Evolutionary conservation across 129 eudicot species (phyloP), one percentile per base, ranked within the genome.

Genomic region (Centrapalus pauciflorus): DNA sequence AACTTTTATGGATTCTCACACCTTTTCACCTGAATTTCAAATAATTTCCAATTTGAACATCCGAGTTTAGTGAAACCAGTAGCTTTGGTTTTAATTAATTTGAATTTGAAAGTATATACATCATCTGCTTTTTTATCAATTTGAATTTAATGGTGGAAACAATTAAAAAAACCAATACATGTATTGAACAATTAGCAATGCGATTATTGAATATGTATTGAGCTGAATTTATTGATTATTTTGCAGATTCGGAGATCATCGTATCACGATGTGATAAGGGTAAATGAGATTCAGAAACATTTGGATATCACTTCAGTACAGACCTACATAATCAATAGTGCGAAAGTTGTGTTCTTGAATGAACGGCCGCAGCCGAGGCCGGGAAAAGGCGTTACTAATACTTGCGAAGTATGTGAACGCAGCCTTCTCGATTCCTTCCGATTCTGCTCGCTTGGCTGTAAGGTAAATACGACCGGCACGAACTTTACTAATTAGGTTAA

Each of bases 361-460:
- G 95, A 92, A 54, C 69, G 98, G 67, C 98, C 98, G 0, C 98
- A 92, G 72, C 91, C 89, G 2, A 74, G 95, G 85, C 96, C 96
- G 0, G 96, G 98, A 8, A 92, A 92, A 76, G 98, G 98, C 11
- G 98, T 92, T 46, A 85, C 96, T 23, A 88, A 93, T 29, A 81
- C 90, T 17, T 93, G 98, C 59, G 84, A 82, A 72, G 96, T 84
- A 0, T 93, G 98, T 40, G 96, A 93, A 2, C 87, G 98, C 1
- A 86, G 95, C 71, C 98, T 93, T 40, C 89, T 93, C 35, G 98
- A 93, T 41, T 79, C 91, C 50, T 89, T 88, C 82, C 81, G 82
- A 14, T 93, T 93, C 75, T 93, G 98, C 75, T 93, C 98, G 16
- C 92, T 93, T 16, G 96, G 98, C 25, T 93, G 98, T 55, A 93